Evolutionary conservation across 305 asterid species (phyloP), one percentile per base, ranked within the genome.

Genomic region (Fraxinus xanthoxyloides): DNA sequence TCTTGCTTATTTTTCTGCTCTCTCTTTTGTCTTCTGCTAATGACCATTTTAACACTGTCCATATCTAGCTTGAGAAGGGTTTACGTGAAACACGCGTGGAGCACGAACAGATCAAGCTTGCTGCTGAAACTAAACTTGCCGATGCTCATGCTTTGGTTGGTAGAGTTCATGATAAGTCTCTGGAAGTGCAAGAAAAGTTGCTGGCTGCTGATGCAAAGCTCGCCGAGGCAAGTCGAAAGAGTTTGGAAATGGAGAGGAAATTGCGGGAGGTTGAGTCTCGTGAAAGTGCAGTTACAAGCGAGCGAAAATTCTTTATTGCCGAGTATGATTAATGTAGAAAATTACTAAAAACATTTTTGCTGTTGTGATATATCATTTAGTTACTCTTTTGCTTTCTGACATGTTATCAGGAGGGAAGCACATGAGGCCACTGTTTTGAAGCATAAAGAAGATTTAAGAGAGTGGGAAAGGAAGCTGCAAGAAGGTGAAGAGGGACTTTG

Each of bases 191-290:
- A 77, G 94, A 89, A 73, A 92, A 88, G 89, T 84, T 88, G 82
- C 85, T 87, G 89, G 89, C 91, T 86, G 97, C 97, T 48, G 97
- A 95, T 88, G 94, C 93, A 31, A 95, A 88, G 85, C 94, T 95
- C 88, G 91, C 97, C 12, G 97, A 92, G 85, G 97, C 97, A 83
- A 93, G 85, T 79, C 85, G 92, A 82, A 95, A 90, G 86, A 88
- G 88, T 84, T 79, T 87, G 86, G 97, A 95, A 82, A 65, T 95
- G 84, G 97, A 93, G 87, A 87, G 94, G 89, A 95, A 84, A 89
- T 85, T 92, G 83, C 91, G 87, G 80, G 98, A 93, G 87, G 87
- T 95, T 59, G 98, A 89, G 85, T 87, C 92, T 72, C 95, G 91
- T 59, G 98, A 95, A 87, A 93, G 92, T 87, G 90, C 90, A 77